A percentile compares a stretch with the other conserved stretches of the same genome.
phyloP scores from a whole-genome alignment of 1,284 basidiomycete species.

The Ceratobasidium sp. region DNA sequence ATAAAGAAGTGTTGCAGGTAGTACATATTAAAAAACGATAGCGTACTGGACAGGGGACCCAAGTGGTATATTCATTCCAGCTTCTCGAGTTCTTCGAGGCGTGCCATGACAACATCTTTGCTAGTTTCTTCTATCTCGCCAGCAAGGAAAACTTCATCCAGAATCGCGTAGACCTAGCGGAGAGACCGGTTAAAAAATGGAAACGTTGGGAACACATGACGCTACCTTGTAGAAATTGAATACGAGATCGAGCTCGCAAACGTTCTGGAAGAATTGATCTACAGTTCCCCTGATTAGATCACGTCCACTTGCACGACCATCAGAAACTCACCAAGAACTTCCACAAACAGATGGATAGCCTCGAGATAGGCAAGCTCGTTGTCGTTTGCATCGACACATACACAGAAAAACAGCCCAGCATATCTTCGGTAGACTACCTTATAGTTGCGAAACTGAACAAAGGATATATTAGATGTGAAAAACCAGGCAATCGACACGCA shows the following conservation, averaged over 20 bases:
- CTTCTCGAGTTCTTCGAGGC: conserved; percentile 92
- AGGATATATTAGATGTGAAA: neutral
- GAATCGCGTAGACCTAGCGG: conserved; percentile 89
- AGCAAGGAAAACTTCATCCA: conserved; percentile 98
- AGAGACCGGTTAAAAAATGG: conserved; percentile 3
- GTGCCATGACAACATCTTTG: conserved; percentile 92
- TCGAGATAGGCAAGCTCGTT: conserved; percentile 98
- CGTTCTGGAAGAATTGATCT: conserved; percentile 99
- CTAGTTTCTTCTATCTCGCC: conserved; percentile 99
- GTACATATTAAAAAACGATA: conserved; percentile 39
- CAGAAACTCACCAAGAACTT: conserved; percentile 86
- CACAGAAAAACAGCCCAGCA: conserved; percentile 97
- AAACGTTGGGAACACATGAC: conserved; percentile 43
- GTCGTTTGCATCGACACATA: conserved; percentile 97
- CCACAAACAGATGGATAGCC: conserved; percentile 98
- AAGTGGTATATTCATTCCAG: conserved; percentile 70
- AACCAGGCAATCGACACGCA: neutral
- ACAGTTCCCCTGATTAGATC: conserved; percentile 1
- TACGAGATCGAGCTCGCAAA: conserved; percentile 95
- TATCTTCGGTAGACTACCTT: conserved; percentile 96
- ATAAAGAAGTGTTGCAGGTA: neutral
- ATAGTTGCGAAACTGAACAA: conserved; percentile 87
- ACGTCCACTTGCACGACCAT: neutral
- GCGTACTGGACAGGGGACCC: conserved; percentile 23
- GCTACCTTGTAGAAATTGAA: conserved; percentile 98